Base-by-base conservation (phyloP, 1,284 basidiomycete genomes). In the Fomitopsis palustris region DNA sequence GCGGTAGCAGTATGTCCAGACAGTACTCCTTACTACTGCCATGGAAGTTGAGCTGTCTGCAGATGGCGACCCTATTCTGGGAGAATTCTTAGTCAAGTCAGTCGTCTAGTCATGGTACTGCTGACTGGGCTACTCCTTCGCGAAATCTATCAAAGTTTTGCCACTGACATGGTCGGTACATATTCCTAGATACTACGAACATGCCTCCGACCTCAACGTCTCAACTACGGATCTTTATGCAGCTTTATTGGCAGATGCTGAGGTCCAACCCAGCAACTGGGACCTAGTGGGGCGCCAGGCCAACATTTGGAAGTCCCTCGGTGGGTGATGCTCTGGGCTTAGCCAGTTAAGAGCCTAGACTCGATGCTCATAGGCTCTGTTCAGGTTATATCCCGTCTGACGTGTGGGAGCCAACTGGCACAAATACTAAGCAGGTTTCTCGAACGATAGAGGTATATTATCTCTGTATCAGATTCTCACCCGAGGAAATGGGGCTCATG, bases 51-150 rank as follows among this genome's bases (percentile, higher is more conserved):
- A 19, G 9, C n/a, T 19, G 8, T 31, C 1, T 45, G 5, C 21
- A 86, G 85, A 87, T 63, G 86, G 75, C 0, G 85, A 87, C 65
- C 84, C 84, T 0, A 85, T 87, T 52, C 72, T 88, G 2, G 82
- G 77, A 19, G 85, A 88, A 69, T 87, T 86, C 71, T 82, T 82
- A 62, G 83, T 87, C 53, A 88, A 87, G 84, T 85, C 67, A n/a
- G 76, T 61, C 19, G 1, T 37, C 6, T 3, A 37, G 35, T 14
- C 35, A 37, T 14, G 35, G 12, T 14, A 37, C 12, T 5, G 12
- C 35, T 37, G 35, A 14, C 35, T 33, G 6, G 31, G 19, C 41
- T 56, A 33, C 31, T 7, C 31, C 6, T 7, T 33, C 31, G 31
- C 31, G 31, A 33, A 6, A 1, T 7, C 31, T 6, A 6, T 37